These are phyloP conservation scores for Hevea brasiliensis DNA, from an alignment of 345 rosid genomes.

Conservation along the genomic window DNA sequence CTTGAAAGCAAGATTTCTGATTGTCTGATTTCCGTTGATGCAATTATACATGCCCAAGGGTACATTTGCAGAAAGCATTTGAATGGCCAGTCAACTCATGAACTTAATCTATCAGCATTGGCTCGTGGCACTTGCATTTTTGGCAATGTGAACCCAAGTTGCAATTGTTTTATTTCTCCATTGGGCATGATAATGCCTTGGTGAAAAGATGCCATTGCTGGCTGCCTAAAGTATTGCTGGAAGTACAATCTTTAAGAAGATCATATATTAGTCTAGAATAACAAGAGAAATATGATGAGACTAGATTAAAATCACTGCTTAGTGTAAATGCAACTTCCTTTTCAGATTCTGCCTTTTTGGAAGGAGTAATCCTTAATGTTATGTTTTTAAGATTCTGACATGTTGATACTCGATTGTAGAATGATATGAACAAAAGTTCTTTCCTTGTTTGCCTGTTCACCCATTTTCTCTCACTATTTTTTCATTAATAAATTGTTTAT, in stretches of 20 bases:
- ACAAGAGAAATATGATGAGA: neutral
- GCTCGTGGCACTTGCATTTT: neutral
- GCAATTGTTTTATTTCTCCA: neutral
- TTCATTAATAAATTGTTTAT: neutral
- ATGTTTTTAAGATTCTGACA: slow-evolving; percentile 20
- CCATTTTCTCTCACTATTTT: neutral
- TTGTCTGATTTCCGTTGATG: neutral
- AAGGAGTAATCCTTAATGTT: slow-evolving; percentile 29
- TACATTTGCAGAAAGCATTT: too few relatives aligned
- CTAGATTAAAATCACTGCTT: neutral
- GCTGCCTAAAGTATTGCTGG: neutral
- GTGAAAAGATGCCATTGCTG: neutral
- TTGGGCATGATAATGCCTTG: neutral
- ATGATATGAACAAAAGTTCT: slow-evolving; percentile 25
- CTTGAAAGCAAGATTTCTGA: neutral
- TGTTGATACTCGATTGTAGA: slow-evolving; percentile 10
- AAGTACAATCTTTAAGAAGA: slow-evolving; percentile 6
- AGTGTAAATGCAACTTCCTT: neutral
- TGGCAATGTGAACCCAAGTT: neutral
- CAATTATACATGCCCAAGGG: too few relatives aligned
- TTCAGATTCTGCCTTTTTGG: slow-evolving; percentile 22
- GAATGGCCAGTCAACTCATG: too few relatives aligned
- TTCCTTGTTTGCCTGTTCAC: slow-evolving; percentile 13
- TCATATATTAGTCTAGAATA: neutral
- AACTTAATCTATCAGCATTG: too few relatives aligned